Conservation (phyloP, 768 basidiomycete genomes). For the Mycena galopus region DNA sequence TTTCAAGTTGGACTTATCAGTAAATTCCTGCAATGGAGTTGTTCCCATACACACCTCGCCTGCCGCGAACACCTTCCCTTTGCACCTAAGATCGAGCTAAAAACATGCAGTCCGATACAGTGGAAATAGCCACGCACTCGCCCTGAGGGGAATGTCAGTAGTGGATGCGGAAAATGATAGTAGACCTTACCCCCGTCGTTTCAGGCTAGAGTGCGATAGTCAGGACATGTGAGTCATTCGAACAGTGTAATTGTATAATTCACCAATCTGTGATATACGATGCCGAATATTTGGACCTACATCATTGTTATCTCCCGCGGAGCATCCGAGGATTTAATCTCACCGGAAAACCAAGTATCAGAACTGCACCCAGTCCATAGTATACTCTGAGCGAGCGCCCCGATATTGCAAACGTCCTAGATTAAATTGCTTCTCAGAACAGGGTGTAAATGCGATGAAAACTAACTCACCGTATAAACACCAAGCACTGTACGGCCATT, state of each 20-base stretch:
- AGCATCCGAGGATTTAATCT: not conserved
- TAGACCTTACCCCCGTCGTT: not conserved
- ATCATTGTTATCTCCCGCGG: not conserved
- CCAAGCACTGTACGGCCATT: constrained; percentile 33
- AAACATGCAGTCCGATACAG: not conserved
- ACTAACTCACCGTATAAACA: constrained; percentile 24
- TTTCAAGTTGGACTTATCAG: not conserved
- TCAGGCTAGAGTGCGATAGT: not conserved
- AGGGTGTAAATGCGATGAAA: no score
- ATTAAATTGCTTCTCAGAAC: not conserved
- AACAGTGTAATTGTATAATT: not conserved
- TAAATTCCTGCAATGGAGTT: not conserved
- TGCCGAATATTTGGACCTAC: constrained; percentile 31
- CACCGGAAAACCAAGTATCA: constrained; percentile 30
- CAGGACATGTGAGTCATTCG: not conserved
- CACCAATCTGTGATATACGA: constrained; percentile 29
- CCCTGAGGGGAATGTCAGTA: not conserved
- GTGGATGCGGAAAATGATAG: not conserved
- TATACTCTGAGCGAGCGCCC: constrained; percentile 24
- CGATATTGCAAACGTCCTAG: constrained; percentile 33
- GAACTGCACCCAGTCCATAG: constrained; percentile 20
- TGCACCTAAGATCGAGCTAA: not conserved
- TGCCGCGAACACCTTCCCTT: constrained; percentile 8
- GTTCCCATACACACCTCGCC: constrained; percentile 11
- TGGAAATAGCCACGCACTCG: not conserved